Percentiles rank a stretch among this genome's conserved stretches.
Evolutionary conservation across 2,329 filamentous ascomycete species (phyloP).

Genomic region (Aureobasidium sp.): DNA sequence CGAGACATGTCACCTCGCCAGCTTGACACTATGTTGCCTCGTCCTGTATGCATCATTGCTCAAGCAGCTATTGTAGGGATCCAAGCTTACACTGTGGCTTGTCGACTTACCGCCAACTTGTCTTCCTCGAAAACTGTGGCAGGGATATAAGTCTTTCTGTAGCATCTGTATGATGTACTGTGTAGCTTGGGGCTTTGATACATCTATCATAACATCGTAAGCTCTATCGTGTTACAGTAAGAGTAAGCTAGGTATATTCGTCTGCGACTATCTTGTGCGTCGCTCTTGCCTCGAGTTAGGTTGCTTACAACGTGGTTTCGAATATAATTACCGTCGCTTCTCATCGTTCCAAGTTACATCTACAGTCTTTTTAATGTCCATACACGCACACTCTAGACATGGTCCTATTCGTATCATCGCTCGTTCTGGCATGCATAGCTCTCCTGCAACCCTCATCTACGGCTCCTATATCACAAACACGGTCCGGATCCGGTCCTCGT

Average conservation of each 20-base stretch:
- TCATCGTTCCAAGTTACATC: neutral
- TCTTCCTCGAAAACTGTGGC: neutral
- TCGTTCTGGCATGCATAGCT: neutral
- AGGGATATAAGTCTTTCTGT: neutral
- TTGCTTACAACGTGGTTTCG: neutral
- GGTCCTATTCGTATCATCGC: neutral
- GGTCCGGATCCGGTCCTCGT: slow-evolving; percentile 20
- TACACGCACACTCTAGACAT: neutral
- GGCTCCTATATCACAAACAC: slow-evolving; percentile 5
- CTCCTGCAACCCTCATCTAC: neutral
- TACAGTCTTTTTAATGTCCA: neutral
- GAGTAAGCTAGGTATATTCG: neutral
- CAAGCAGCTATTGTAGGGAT: neutral
- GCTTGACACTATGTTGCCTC: neutral
- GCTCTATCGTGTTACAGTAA: neutral
- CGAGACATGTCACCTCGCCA: neutral
- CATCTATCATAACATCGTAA: neutral
- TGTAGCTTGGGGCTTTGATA: neutral
- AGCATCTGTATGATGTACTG: neutral
- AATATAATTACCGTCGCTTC: neutral
- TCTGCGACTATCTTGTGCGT: neutral
- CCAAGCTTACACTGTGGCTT: neutral
- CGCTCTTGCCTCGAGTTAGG: neutral
- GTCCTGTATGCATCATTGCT: neutral
- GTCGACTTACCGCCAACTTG: neutral